Conservation (phyloP, 768 basidiomycete species). For the Xerocomellus chrysenteron region DNA sequence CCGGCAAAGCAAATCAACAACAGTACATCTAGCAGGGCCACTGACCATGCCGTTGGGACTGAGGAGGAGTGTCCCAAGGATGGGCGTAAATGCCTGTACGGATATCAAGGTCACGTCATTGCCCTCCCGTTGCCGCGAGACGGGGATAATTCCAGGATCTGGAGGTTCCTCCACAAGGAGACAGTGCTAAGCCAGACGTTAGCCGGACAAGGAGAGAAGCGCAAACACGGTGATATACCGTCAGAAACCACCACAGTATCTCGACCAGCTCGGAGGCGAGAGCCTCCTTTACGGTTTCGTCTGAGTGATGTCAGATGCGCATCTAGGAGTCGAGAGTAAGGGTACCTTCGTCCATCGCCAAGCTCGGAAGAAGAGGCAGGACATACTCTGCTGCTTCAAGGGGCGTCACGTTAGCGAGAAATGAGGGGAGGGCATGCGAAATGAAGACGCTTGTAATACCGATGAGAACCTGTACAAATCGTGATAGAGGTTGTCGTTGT, state of each 20-base stretch:
- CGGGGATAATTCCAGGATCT: conserved; percentile 14
- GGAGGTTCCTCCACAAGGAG: conserved; percentile 53
- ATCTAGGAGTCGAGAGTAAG: neutral
- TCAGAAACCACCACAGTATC: conserved; percentile 93
- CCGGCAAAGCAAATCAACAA: conserved; percentile 75
- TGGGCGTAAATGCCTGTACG: conserved; percentile 87
- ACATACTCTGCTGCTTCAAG: conserved; percentile 93
- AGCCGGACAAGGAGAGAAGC: conserved; percentile 2
- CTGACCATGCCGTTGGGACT: conserved; percentile 75
- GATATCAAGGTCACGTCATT: conserved; percentile 50
- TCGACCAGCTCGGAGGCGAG: conserved; percentile 75
- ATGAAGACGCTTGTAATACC: conserved; percentile 66
- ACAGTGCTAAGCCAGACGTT: conserved; percentile 51
- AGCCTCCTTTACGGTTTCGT: conserved; percentile 86
- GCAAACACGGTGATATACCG: conserved; percentile 38
- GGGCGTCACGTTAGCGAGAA: conserved; percentile 74
- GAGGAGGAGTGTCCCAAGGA: conserved; percentile 84
- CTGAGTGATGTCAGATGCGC: conserved; percentile 38
- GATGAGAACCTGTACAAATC: conserved; percentile 24
- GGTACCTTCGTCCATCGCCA: conserved; percentile 84
- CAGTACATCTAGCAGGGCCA: conserved; percentile 66
- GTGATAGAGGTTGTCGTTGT: neutral
- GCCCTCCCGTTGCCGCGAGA: conserved; percentile 13
- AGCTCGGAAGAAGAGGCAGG: conserved; percentile 79
- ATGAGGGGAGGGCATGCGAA: conserved; percentile 75